These are phyloP conservation scores for Ecytonucleospora hepatopenaei DNA, from an alignment of 371 early-diverging fungal species.

Conservation along the genomic window DNA sequence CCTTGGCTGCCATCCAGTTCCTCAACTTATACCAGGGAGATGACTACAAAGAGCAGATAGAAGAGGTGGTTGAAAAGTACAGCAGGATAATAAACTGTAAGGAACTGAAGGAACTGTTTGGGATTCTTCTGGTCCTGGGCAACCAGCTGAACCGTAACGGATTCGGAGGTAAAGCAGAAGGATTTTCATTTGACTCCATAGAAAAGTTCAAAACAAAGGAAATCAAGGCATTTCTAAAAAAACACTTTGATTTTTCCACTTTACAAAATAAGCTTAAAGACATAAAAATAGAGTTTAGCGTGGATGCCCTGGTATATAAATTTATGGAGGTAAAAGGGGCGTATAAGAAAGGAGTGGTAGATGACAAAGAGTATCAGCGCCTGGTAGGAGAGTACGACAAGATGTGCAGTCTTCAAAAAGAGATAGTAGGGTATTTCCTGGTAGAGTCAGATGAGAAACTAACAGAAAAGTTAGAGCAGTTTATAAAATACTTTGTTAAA, in stretches of 20 bases:
- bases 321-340: conserved; percentile 4
- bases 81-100: conserved; percentile 4
- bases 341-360: not conserved
- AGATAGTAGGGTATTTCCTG: not conserved
- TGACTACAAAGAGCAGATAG: conserved; percentile 2
- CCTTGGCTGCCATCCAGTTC: conserved; percentile 14
- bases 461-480: conserved; percentile 8
- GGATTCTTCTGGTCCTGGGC: conserved; percentile 23
- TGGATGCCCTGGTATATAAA: conserved; percentile 2
- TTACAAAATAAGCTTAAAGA: not conserved
- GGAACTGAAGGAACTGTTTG: conserved; percentile 18
- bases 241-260: not conserved
- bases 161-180: conserved; percentile 34
- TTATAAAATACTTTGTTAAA: conserved; percentile 2
- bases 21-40: conserved; percentile 1
- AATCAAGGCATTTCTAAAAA: conserved; percentile 15
- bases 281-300: not conserved
- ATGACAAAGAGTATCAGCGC: not conserved
- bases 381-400: not conserved
- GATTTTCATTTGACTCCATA: conserved; percentile 22
- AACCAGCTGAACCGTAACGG: conserved; percentile 36
- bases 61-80: conserved; percentile 2
- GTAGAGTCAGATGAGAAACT: conserved; percentile 10
- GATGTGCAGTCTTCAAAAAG: not conserved
- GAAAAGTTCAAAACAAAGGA: conserved; percentile 4